Percentiles rank a stretch among this genome's conserved stretches.
Conservation (phyloP, 768 basidiomycete genomes). For the Naematelia encephala region DNA sequence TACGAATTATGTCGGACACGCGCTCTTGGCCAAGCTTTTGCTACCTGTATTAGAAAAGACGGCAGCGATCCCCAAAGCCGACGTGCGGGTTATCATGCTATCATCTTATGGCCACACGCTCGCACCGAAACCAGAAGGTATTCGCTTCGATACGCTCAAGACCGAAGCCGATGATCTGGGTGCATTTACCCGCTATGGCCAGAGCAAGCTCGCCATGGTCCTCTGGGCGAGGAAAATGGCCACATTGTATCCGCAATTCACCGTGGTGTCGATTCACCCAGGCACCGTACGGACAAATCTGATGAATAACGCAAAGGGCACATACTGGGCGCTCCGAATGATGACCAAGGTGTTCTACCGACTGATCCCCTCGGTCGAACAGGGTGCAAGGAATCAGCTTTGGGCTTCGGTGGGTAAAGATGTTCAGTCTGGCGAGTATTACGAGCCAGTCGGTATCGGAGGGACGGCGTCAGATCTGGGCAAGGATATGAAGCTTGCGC, state of each 20-base stretch:
- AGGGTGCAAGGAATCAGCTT: neutral
- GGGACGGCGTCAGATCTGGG: neutral
- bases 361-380: neutral
- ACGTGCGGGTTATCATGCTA: neutral
- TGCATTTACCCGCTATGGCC: neutral
- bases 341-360: neutral
- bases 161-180: too few relatives aligned
- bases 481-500: neutral
- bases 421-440: neutral
- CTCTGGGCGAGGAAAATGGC: neutral
- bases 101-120: neutral
- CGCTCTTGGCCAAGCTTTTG: neutral
- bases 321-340: neutral
- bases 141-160: neutral
- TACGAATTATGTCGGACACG: neutral
- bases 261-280: neutral
- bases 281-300: neutral
- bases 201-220: neutral
- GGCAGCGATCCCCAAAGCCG: neutral
- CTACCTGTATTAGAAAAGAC: neutral
- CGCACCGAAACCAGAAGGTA: neutral
- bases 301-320: neutral
- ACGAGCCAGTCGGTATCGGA: neutral
- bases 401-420: neutral
- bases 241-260: neutral